A percentile compares a stretch with the other conserved stretches of the same genome.
Evolutionary conservation across 192 early-diverging fungal genomes (phyloP).

Genomic region (Coemansia sp.): DNA sequence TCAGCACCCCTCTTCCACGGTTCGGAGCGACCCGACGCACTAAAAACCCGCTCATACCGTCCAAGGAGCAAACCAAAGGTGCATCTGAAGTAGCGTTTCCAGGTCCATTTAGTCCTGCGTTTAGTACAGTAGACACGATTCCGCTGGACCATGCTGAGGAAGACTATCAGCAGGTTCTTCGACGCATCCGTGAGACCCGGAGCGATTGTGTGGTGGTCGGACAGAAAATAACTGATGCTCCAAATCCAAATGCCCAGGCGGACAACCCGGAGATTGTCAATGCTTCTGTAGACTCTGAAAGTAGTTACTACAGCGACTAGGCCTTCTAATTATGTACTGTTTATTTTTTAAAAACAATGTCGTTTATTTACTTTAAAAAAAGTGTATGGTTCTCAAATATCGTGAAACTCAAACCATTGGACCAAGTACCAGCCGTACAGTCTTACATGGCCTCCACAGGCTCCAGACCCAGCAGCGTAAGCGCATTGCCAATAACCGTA

Average conservation of each 20-base stretch:
- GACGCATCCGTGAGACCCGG: slow-evolving; percentile 24
- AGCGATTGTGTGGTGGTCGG: slow-evolving; percentile 24
- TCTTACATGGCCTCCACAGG: slow-evolving; percentile 90
- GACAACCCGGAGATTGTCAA: slow-evolving; percentile 29
- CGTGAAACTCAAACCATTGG: too few relatives aligned
- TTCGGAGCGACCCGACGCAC: neutral
- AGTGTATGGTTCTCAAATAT: too few relatives aligned
- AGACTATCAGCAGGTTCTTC: slow-evolving; percentile 36
- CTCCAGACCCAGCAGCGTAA: slow-evolving; percentile 76
- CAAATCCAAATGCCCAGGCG: neutral
- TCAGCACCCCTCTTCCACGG: neutral
- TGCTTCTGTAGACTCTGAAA: slow-evolving; percentile 18
- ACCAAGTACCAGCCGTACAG: neutral
- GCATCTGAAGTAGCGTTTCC: slow-evolving; percentile 22
- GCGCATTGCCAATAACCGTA: slow-evolving; percentile 80
- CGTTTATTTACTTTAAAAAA: too few relatives aligned
- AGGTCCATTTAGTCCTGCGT: slow-evolving; percentile 33
- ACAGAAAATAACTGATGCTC: slow-evolving; percentile 18
- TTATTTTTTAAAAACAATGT: too few relatives aligned
- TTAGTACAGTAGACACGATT: slow-evolving; percentile 43
- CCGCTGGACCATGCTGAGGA: slow-evolving; percentile 45
- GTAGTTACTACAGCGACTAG: slow-evolving; percentile 15
- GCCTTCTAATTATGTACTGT: too few relatives aligned
- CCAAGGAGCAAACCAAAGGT: slow-evolving; percentile 31
- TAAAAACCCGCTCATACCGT: slow-evolving; percentile 38